Evolutionary conservation across 148 eudicot species (phyloP).

Genomic region (Tetragonia tetragonoides): DNA sequence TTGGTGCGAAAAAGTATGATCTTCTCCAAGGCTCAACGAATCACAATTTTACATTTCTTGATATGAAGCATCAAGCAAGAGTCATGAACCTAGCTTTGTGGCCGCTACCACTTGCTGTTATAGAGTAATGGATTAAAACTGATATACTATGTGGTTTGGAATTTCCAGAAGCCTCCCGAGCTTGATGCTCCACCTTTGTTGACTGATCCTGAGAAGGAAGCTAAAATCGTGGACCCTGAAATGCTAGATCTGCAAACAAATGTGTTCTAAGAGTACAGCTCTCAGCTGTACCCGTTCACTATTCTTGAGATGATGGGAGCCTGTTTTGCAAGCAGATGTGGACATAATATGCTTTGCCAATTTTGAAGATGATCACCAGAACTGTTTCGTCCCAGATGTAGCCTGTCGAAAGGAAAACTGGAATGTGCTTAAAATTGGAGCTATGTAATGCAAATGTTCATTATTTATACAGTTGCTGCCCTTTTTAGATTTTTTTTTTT

Average conservation of each 20-base stretch:
- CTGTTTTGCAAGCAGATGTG: too few species aligned
- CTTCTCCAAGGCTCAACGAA: too few species aligned
- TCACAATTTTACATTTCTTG: neutral
- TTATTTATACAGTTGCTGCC: neutral
- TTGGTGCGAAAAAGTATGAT: too few species aligned
- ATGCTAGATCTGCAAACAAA: slow-evolving; percentile 78
- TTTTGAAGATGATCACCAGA: too few species aligned
- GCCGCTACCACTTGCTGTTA: neutral
- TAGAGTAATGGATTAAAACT: neutral
- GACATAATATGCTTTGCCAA: neutral
- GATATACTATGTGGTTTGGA: neutral
- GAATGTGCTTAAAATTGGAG: neutral
- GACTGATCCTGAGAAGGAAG: slow-evolving; percentile 45
- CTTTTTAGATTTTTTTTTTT: neutral
- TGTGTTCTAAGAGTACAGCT: slow-evolving; percentile 52
- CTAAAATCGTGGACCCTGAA: slow-evolving; percentile 48
- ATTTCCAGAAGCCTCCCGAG: slow-evolving; percentile 68
- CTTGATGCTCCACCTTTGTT: slow-evolving; percentile 55
- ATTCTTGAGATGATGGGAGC: too few species aligned
- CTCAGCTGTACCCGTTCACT: too few species aligned
- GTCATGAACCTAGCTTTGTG: neutral
- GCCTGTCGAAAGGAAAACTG: neutral
- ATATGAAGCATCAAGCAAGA: neutral
- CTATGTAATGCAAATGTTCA: neutral
- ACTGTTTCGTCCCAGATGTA: neutral